Evolutionary conservation across 2,329 filamentous ascomycete genomes (phyloP), one percentile per base, ranked within the genome.

Genomic region (Xylariales sp.): DNA sequence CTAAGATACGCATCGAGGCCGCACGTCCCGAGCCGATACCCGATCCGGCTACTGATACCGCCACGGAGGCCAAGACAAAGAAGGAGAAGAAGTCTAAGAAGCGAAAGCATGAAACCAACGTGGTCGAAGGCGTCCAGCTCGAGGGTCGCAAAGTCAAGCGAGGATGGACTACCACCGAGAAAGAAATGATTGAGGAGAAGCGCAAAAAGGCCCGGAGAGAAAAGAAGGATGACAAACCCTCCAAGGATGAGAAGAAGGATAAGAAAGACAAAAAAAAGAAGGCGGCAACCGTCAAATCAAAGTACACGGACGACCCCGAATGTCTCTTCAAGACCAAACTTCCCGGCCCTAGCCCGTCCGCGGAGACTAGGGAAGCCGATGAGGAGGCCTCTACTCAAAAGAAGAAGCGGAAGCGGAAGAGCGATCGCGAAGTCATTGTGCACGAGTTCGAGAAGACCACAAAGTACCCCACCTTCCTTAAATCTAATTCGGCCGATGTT

Each of bases 391-490:
- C 80, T 14, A 78, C 81, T n/a, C 83, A 84, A 69, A 84, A 85
- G 72, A 89, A 87, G 72, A 89, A 89, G 73, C 88, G 87, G 77
- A 87, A 87, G 71, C 87, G 85, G 68, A 87, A 88, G 73, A 85
- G 85, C 53, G 84, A 83, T 59, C 60, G 83, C 14, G 88, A 92
- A 67, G 85, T 90, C 1, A 83, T 93, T 3, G 86, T 98, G 3
- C 94, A 98, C 79, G 96, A 99, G 77, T 98, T 97, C 77, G 88
- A 91, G 73, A 94, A 93, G 78, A 94, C 91, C 7, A 89, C 88
- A 45, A 95, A 93, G 74, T 91, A 93, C 71, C 93, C 94, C 0
- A 91, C 88, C 4, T 97, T 97, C 77, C 80, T 97, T 66, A 93
- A 93, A 77, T 83, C 84, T 5, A 83, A 77, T 49, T 80, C 82